Evolutionary conservation across 1,284 basidiomycete species (phyloP).

Genomic region (Trichosporon coremiiforme): DNA sequence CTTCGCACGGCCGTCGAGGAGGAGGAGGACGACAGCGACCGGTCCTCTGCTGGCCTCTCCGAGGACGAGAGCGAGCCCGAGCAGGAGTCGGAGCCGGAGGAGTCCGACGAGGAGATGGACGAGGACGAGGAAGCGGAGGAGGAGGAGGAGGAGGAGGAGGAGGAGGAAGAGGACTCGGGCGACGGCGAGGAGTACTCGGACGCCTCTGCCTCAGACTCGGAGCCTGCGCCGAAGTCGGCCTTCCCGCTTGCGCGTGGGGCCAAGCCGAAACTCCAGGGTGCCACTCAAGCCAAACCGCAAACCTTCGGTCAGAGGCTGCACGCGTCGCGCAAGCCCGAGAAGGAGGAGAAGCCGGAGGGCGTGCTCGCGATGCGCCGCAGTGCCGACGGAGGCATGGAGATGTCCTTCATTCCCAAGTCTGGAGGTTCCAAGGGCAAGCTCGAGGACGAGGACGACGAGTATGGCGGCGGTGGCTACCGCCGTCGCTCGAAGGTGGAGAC

Average conservation of each 20-base stretch:
- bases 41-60: constrained; percentile 62
- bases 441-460: constrained; percentile 47
- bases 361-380: constrained; percentile 51
- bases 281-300: constrained; percentile 34
- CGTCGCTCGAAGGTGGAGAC: constrained; percentile 64
- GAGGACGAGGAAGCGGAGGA: too few species aligned
- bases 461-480: constrained; percentile 50
- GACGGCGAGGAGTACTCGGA: constrained; percentile 59
- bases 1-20: constrained; percentile 80
- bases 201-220: too few species aligned
- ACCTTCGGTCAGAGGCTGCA: constrained; percentile 56
- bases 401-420: constrained; percentile 58
- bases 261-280: constrained; percentile 44
- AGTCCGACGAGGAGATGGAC: constrained; percentile 36
- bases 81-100: constrained; percentile 46
- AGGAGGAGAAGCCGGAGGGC: constrained; percentile 37
- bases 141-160: constrained; percentile 50
- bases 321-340: constrained; percentile 30
- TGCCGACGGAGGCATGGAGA: constrained; percentile 60
- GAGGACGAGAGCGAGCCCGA: constrained; percentile 62
- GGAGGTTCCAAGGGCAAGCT: constrained; percentile 30
- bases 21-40: constrained; percentile 85
- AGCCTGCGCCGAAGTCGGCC: too few species aligned
- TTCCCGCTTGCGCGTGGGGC: constrained; percentile 34
- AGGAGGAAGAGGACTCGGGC: constrained; percentile 59